A percentile compares a stretch with the other conserved stretches of the same genome.
Evolutionary conservation across 2,329 filamentous ascomycete genomes (phyloP).

Genomic region (Fusarium sp.): DNA sequence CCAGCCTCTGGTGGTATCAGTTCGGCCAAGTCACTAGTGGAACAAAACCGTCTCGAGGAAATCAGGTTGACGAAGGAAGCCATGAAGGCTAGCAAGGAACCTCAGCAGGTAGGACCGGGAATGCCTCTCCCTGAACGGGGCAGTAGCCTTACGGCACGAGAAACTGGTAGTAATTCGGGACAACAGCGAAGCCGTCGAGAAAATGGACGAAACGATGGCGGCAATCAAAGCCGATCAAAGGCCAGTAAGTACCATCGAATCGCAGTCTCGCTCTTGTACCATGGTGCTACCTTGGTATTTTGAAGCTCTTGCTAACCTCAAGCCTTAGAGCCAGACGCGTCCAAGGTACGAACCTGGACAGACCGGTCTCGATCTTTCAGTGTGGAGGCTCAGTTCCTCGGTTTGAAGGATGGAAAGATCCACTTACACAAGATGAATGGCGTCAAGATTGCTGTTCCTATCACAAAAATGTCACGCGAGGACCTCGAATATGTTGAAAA

Average conservation of each 20-base stretch:
- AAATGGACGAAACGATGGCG: constrained; percentile 70
- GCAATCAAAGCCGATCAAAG: constrained; percentile 70
- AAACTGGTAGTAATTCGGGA: constrained; percentile 75
- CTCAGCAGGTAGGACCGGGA: constrained; percentile 78
- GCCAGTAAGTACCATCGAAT: constrained; percentile 71
- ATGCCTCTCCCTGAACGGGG: constrained; percentile 81
- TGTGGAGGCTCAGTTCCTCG: constrained; percentile 96
- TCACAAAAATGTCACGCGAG: constrained; percentile 94
- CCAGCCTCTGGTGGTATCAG: constrained; percentile 65
- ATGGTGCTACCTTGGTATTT: background rate
- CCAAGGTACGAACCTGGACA: constrained; percentile 92
- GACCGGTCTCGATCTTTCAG: constrained; percentile 96
- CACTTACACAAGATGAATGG: constrained; percentile 98
- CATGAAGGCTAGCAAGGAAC: constrained; percentile 71
- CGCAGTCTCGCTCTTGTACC: background rate
- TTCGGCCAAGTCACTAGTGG: constrained; percentile 73
- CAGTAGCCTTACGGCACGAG: constrained; percentile 79
- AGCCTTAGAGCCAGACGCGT: constrained; percentile 79
- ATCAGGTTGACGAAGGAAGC: constrained; percentile 86
- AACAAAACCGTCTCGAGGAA: constrained; percentile 85
- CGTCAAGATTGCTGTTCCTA: constrained; percentile 96
- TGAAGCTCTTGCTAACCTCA: constrained; percentile 22
- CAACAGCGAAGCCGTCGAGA: constrained; percentile 81
- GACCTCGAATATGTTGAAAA: constrained; percentile 96
- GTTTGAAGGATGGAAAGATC: constrained; percentile 94